Base-by-base conservation (phyloP, 164 flowering plant genomes). In the Nymphaea thermarum region DNA sequence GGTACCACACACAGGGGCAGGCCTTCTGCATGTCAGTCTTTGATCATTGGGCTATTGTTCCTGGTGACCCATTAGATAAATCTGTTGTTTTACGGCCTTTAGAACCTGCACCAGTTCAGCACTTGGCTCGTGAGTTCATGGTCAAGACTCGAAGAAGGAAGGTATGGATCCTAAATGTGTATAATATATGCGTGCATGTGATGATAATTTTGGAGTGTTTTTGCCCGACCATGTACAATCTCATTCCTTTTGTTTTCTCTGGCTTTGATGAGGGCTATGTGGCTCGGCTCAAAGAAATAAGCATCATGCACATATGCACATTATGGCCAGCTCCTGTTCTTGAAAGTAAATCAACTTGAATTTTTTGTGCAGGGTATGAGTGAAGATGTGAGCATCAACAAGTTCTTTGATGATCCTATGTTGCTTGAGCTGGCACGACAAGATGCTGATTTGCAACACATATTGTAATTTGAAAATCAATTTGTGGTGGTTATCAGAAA, bases 361-460 rank as follows among this genome's bases (percentile, higher is more conserved):
- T 10, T 10, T 17, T 62, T 17, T 64, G 79, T 45, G 53, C 83
- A 94, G 99, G 99, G 98, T 44, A 95, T 95, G 98, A 90, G 97
- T 43, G 98, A 95, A 73, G 98, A 95, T 71, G 99, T 93, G 66
- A 90, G 95, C 86, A 89, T 86, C 73, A 92, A 84, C 79, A 95
- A 90, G 76, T 92, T 92, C 83, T 95, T 92, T 16, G 99, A 95
- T 60, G 99, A 95, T 76, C 97, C 98, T 8, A 93, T 92, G 99
- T 73, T 92, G 78, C 86, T 80, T 67, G 96, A 92, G 76, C 87
- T 93, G 3, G 98, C 99, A 53, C 89, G 87, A 72, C 96, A 91
- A 75, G 87, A 82, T 66, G 93, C 89, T 5, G 93, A 89, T 73
- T 82, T 87, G 72, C 92, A 86, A 68, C 80, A 67, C 17, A 62